Evolutionary conservation across 306 rosid genomes (phyloP).

Genomic region (Quercus ilex): DNA sequence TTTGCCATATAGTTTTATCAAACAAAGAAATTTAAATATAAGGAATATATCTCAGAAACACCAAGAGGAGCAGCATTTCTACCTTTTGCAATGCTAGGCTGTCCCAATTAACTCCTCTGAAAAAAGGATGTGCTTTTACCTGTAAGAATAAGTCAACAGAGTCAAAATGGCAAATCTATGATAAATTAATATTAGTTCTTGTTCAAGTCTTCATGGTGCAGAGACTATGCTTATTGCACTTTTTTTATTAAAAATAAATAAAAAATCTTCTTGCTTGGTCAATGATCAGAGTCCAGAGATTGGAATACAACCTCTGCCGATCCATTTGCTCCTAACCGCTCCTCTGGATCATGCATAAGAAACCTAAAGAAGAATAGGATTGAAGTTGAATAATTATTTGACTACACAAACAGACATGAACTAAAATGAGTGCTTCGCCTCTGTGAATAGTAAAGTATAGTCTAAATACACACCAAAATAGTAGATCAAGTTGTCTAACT

Average conservation of each 20-base stretch:
- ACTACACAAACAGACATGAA: background rate
- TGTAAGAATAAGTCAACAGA: background rate
- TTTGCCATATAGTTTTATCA: background rate
- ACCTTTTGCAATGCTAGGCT: slow-evolving; percentile 6
- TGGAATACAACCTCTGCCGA: background rate
- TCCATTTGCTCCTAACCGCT: slow-evolving; percentile 4
- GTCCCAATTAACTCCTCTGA: slow-evolving; percentile 5
- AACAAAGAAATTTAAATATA: background rate
- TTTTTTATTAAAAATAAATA: too few species aligned
- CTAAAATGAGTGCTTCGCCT: background rate
- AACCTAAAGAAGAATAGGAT: background rate
- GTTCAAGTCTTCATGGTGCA: background rate
- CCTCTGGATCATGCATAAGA: background rate
- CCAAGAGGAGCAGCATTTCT: background rate
- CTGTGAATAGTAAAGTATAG: background rate
- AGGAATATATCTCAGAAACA: background rate
- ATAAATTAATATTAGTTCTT: background rate
- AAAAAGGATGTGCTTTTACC: slow-evolving; percentile 7
- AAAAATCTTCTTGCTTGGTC: background rate
- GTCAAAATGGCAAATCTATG: background rate
- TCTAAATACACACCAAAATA: background rate
- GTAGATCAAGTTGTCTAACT: background rate
- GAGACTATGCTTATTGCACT: background rate
- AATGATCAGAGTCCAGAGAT: background rate
- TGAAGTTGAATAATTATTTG: background rate